Evolutionary conservation across 2,329 filamentous ascomycete genomes (phyloP).

Genomic region (Curvularia sp.): DNA sequence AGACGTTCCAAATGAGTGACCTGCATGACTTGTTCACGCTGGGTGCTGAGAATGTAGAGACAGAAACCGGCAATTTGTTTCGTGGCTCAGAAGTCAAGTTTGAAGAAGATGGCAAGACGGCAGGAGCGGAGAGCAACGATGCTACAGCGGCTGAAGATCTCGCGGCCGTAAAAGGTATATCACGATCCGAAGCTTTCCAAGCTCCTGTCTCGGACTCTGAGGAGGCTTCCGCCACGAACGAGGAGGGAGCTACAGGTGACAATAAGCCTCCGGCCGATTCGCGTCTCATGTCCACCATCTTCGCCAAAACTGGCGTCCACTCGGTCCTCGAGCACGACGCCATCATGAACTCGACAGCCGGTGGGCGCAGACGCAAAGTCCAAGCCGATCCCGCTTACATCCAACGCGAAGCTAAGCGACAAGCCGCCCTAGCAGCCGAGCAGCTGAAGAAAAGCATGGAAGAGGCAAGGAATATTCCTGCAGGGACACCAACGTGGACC

Average conservation of each 20-base stretch:
- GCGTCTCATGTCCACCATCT: constrained; percentile 86
- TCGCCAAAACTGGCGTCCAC: constrained; percentile 83
- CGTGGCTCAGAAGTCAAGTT: constrained; percentile 82
- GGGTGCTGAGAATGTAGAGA: constrained; percentile 68
- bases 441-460: constrained; percentile 77
- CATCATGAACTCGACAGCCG: constrained; percentile 65
- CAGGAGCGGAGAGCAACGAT: constrained; percentile 19
- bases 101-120: constrained; percentile 36
- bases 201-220: constrained; percentile 37
- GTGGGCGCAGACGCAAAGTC: constrained; percentile 66
- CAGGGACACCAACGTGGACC: constrained; percentile 93
- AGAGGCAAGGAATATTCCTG: constrained; percentile 73
- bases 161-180: constrained; percentile 52
- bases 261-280: constrained; percentile 52
- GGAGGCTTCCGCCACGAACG: constrained; percentile 26
- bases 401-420: constrained; percentile 78
- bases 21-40: constrained; percentile 91
- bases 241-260: constrained; percentile 16
- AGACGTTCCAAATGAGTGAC: constrained; percentile 88
- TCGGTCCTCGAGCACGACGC: constrained; percentile 93
- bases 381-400: constrained; percentile 80
- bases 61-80: constrained; percentile 86
- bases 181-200: constrained; percentile 54
- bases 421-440: constrained; percentile 78
- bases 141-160: constrained; percentile 39